A percentile compares a stretch with the other conserved stretches of the same genome.
These are phyloP conservation scores for Waltiozyma sp. DNA, from an alignment of 1,139 yeast species.

Conservation along the genomic window DNA sequence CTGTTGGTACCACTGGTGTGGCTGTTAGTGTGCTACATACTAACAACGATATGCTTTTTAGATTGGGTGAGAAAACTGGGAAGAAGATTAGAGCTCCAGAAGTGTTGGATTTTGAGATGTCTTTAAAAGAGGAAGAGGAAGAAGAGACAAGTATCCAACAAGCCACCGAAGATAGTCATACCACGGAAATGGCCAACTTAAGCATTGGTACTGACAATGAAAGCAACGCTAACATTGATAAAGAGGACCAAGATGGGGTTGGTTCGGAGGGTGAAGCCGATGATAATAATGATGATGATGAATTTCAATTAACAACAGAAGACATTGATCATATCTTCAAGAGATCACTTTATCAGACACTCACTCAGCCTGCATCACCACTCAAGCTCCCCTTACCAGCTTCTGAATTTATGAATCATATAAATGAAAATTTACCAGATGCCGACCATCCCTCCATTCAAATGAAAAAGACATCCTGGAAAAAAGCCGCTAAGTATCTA, in stretches of 20 bases:
- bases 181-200: slow-evolving; percentile 1
- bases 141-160: no score
- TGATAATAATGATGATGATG: slow-evolving; percentile 19
- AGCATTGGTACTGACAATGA: slow-evolving; percentile 3
- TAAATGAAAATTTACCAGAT: slow-evolving; percentile 60
- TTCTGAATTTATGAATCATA: slow-evolving; percentile 61
- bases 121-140: slow-evolving; percentile 15
- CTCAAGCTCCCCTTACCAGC: slow-evolving; percentile 53
- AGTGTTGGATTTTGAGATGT: slow-evolving; percentile 22
- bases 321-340: slow-evolving; percentile 75
- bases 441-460: slow-evolving; percentile 41
- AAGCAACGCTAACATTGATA: no score
- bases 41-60: slow-evolving; percentile 41
- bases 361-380: slow-evolving; percentile 36
- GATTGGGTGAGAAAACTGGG: slow-evolving; percentile 33
- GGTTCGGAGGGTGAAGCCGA: neutral
- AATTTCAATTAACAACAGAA: slow-evolving; percentile 35
- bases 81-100: slow-evolving; percentile 33
- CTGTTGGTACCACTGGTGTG: slow-evolving; percentile 49
- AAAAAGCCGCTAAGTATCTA: slow-evolving; percentile 73
- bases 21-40: slow-evolving; percentile 54
- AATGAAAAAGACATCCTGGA: slow-evolving; percentile 81
- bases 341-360: slow-evolving; percentile 57
- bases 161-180: slow-evolving; percentile 3
- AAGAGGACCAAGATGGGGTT: slow-evolving; percentile 2